These are phyloP conservation scores for Hanseniaspora meyeri DNA, from an alignment of 805 yeast genomes.

Conservation along the genomic window DNA sequence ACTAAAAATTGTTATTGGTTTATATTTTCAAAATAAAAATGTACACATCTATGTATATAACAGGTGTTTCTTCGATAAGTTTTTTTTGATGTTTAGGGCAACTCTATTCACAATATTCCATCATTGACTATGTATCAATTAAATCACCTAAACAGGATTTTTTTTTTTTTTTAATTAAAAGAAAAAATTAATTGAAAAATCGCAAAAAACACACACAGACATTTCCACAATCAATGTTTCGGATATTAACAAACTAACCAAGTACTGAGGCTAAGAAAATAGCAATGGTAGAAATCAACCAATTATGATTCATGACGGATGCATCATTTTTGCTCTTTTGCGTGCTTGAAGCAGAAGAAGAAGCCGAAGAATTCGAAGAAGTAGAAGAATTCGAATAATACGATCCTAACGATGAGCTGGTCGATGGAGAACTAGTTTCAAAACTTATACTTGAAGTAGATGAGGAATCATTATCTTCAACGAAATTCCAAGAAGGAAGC, in stretches of 20 bases:
- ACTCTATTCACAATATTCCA: no score
- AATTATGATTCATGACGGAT: not conserved
- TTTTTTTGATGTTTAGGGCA: no score
- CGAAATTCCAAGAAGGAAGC: not conserved
- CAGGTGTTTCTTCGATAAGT: no score
- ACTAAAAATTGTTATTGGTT: no score
- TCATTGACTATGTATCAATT: no score
- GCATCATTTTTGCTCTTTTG: not conserved
- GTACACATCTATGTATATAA: no score
- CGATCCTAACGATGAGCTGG: not conserved
- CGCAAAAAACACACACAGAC: no score
- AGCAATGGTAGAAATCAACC: not conserved
- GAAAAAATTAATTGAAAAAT: no score
- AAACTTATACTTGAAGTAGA: not conserved
- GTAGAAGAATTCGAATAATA: not conserved
- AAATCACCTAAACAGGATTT: no score
- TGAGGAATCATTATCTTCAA: not conserved
- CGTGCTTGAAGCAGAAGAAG: conserved; percentile 10
- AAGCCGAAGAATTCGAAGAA: conserved; percentile 13
- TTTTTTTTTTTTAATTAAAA: no score
- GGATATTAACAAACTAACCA: not conserved
- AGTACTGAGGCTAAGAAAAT: not conserved
- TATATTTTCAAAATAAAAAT: no score
- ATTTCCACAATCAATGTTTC: not conserved
- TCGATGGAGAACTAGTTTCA: conserved; percentile 1